Evolutionary conservation across 108 stramenopile genomes (phyloP).

Genomic region (Skeletonema tropicum): DNA sequence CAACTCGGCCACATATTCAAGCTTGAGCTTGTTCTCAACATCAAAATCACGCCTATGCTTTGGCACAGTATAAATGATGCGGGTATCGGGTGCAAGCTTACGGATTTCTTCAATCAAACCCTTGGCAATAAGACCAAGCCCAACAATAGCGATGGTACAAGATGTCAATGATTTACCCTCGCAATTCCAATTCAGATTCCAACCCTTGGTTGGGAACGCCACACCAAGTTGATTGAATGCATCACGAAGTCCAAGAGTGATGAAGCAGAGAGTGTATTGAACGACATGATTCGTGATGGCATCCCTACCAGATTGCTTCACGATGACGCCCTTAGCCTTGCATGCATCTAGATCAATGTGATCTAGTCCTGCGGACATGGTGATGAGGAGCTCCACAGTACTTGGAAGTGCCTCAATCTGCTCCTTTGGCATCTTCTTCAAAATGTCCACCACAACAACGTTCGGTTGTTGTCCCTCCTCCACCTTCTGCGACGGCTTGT

Average conservation of each 20-base stretch:
- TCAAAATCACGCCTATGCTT: conserved; percentile 26
- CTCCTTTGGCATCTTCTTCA: conserved; percentile 42
- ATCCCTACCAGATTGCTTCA: conserved; percentile 56
- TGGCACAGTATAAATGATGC: conserved; percentile 52
- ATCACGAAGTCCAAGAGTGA: conserved; percentile 64
- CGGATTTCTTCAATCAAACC: conserved; percentile 49
- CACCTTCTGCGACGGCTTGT: conserved; percentile 23
- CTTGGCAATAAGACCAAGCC: conserved; percentile 64
- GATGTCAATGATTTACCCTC: conserved; percentile 53
- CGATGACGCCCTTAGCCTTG: conserved; percentile 50
- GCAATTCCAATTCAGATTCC: conserved; percentile 68
- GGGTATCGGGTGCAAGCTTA: conserved; percentile 38
- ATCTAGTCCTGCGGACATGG: conserved; percentile 66
- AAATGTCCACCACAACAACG: conserved; percentile 60
- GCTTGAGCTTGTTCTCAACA: conserved; percentile 25
- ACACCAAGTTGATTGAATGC: conserved; percentile 58
- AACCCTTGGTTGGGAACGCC: conserved; percentile 59
- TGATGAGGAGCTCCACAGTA: conserved; percentile 51
- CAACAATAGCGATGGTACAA: conserved; percentile 56
- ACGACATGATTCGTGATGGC: conserved; percentile 58
- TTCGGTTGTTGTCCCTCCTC: conserved; percentile 14
- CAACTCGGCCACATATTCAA: conserved; percentile 22
- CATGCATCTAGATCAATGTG: conserved; percentile 64
- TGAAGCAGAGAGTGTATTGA: conserved; percentile 51
- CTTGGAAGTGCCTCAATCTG: conserved; percentile 56